phyloP scores from a whole-genome alignment of 2,329 filamentous ascomycete genomes.

The Aureobasidium uvarum region DNA sequence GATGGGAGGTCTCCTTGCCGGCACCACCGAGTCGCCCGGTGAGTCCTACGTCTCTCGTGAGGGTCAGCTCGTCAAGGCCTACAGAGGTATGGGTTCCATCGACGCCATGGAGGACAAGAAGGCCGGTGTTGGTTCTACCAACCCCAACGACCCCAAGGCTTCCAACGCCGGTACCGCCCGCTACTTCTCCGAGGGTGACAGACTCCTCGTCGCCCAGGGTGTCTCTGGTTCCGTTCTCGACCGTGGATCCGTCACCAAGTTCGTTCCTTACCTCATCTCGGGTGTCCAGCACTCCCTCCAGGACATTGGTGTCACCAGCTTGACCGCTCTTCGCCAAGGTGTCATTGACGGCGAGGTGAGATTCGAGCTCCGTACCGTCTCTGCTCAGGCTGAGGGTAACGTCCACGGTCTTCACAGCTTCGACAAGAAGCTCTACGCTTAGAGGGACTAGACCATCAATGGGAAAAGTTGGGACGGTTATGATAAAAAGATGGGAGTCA shows the following conservation, averaged over 20 bases:
- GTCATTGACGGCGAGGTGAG: constrained; percentile 74
- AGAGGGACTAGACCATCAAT: constrained; percentile 21
- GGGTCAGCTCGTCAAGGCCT: constrained; percentile 98
- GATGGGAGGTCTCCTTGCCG: constrained; percentile 98
- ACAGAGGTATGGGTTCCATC: constrained; percentile 98
- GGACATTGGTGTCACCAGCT: constrained; percentile 83
- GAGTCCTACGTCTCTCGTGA: constrained; percentile 95
- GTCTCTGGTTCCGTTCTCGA: constrained; percentile 84
- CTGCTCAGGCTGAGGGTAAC: constrained; percentile 92
- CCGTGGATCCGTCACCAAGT: constrained; percentile 85
- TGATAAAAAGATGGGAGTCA: constrained; percentile 21
- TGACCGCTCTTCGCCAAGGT: constrained; percentile 71
- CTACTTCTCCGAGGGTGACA: constrained; percentile 97
- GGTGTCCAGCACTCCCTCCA: constrained; percentile 97
- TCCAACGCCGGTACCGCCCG: constrained; percentile 91
- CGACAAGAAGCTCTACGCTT: constrained; percentile 99
- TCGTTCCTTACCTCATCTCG: constrained; percentile 91
- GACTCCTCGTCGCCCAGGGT: constrained; percentile 92
- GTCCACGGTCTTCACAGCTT: constrained; percentile 97
- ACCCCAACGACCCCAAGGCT: constrained; percentile 63
- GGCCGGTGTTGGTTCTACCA: constrained; percentile 62
- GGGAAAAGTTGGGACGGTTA: constrained; percentile 11
- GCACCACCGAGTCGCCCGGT: constrained; percentile 95
- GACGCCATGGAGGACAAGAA: constrained; percentile 99
- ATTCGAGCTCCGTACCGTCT: constrained; percentile 92